These are phyloP conservation scores for Hansenula anomala DNA, from an alignment of 1,139 yeast genomes.

Conservation along the genomic window DNA sequence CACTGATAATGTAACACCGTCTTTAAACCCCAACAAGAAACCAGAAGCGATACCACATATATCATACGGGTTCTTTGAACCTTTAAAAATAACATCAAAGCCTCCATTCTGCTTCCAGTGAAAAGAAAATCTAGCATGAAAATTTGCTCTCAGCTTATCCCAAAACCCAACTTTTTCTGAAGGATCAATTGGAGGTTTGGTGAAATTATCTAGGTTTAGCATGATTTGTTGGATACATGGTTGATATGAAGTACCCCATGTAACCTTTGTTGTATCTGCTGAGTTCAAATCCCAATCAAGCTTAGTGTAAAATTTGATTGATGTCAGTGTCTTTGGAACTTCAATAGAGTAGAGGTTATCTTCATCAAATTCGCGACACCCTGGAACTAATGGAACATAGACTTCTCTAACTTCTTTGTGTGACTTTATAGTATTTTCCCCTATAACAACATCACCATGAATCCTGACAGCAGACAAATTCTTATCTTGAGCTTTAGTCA, in stretches of 20 bases:
- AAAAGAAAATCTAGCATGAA: constrained; percentile 51
- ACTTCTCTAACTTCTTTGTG: constrained; percentile 52
- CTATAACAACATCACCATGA: constrained; percentile 49
- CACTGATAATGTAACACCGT: constrained; percentile 53
- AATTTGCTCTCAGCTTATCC: constrained; percentile 64
- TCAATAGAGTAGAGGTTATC: constrained; percentile 51
- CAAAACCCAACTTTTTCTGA: constrained; percentile 77
- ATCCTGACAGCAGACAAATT: constrained; percentile 29
- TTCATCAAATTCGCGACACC: constrained; percentile 29
- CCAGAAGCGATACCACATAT: constrained; percentile 72
- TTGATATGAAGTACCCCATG: constrained; percentile 85
- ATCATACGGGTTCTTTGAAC: constrained; percentile 73
- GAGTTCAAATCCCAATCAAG: constrained; percentile 54
- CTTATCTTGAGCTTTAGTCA: constrained; percentile 28
- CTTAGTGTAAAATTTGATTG: constrained; percentile 70
- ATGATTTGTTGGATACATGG: constrained; percentile 82
- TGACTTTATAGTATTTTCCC: constrained; percentile 44
- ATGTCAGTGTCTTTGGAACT: constrained; percentile 72
- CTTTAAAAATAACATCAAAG: constrained; percentile 53
- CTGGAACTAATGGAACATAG: constrained; percentile 58
- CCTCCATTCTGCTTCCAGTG: constrained; percentile 48
- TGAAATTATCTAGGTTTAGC: constrained; percentile 76
- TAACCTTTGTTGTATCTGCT: constrained; percentile 56
- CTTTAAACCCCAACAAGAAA: constrained; percentile 72
- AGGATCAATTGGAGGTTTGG: constrained; percentile 80